A percentile compares a stretch with the other conserved stretches of the same genome.
Evolutionary conservation across 2,329 filamentous ascomycete species (phyloP).

Genomic region (Fusarium agapanthi): DNA sequence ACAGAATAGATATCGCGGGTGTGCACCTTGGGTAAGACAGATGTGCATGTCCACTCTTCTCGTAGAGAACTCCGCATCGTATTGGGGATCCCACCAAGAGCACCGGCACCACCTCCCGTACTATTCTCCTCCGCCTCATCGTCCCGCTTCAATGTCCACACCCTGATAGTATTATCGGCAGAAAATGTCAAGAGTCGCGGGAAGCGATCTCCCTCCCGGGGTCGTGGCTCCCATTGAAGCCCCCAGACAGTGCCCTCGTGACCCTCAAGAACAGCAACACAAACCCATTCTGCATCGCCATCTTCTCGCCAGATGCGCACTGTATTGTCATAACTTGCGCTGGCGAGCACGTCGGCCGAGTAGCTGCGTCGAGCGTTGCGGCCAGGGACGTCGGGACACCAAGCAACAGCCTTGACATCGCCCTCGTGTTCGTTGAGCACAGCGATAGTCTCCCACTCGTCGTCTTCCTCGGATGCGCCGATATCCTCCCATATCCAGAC

Average conservation of each 20-base stretch:
- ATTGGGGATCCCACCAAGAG: constrained; percentile 77
- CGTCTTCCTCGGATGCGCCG: constrained; percentile 74
- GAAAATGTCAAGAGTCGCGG: constrained; percentile 82
- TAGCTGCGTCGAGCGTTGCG: constrained; percentile 58
- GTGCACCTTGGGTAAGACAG: constrained; percentile 77
- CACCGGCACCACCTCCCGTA: constrained; percentile 49
- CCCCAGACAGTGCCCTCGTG: constrained; percentile 92
- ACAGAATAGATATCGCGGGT: constrained; percentile 85
- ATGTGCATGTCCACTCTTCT: constrained; percentile 85
- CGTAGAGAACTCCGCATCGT: constrained; percentile 82
- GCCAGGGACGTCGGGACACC: constrained; percentile 77
- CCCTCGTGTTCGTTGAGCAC: constrained; percentile 94
- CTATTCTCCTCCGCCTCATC: constrained; percentile 47
- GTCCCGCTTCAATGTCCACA: constrained; percentile 76
- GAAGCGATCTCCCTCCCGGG: constrained; percentile 52
- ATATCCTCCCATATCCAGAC: constrained; percentile 99
- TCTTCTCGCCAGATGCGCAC: constrained; percentile 91
- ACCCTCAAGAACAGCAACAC: constrained; percentile 81
- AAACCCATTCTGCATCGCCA: constrained; percentile 88
- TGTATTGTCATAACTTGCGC: constrained; percentile 93
- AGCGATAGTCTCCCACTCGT: constrained; percentile 96
- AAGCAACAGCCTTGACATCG: constrained; percentile 93
- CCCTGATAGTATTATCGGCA: constrained; percentile 79
- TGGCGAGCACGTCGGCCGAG: constrained; percentile 79
- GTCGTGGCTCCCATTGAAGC: constrained; percentile 72